Percentiles rank a stretch among this genome's conserved stretches.
phyloP scores from a whole-genome alignment of 1,284 basidiomycete genomes.

The Ustilago hordei region DNA sequence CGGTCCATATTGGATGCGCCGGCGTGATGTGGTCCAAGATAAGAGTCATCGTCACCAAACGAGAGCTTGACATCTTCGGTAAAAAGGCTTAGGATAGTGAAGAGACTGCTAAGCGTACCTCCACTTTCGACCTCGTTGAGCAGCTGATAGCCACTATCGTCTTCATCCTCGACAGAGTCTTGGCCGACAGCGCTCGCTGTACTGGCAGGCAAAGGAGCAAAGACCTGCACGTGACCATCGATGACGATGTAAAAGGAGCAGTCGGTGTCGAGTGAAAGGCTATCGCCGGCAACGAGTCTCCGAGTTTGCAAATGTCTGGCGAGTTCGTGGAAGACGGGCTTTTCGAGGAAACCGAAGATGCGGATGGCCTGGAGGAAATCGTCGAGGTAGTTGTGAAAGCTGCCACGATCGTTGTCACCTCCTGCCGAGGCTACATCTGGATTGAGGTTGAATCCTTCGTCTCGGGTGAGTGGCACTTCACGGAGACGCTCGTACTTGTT shows the following conservation, averaged over 20 bases:
- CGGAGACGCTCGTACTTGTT: conserved; percentile 66
- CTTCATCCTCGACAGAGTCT: conserved; percentile 54
- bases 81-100: conserved; percentile 94
- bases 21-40: conserved; percentile 13
- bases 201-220: conserved; percentile 56
- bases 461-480: conserved; percentile 65
- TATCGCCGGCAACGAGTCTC: conserved; percentile 66
- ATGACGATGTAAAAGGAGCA: conserved; percentile 69
- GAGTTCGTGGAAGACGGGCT: conserved; percentile 69
- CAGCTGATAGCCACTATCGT: conserved; percentile 64
- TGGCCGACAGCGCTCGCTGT: conserved; percentile 20
- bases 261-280: conserved; percentile 63
- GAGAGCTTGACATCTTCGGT: conserved; percentile 96
- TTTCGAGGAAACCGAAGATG: conserved; percentile 69
- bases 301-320: conserved; percentile 67
- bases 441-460: conserved; percentile 65
- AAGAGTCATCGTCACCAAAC: conserved; percentile 50
- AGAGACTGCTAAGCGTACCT: conserved; percentile 90
- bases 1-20: conserved; percentile 28
- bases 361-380: conserved; percentile 69
- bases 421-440: conserved; percentile 59
- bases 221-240: conserved; percentile 68
- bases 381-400: conserved; percentile 68
- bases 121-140: conserved; percentile 68
- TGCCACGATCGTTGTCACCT: conserved; percentile 57